phyloP scores from a whole-genome alignment of 192 early-diverging fungal species.

The Coemansia sp. region DNA sequence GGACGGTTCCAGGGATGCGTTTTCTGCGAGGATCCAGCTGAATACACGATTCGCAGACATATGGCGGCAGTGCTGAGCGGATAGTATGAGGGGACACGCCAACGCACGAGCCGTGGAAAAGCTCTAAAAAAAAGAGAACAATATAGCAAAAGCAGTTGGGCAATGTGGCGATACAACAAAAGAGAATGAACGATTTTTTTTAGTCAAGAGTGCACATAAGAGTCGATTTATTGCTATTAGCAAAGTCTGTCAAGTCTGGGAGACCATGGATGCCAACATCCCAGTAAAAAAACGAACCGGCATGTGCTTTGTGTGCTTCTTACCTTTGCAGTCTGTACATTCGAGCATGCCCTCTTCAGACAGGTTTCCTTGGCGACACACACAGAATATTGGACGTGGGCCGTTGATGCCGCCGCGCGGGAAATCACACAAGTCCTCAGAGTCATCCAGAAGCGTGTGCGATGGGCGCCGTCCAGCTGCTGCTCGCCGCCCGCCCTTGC shows the following conservation, averaged over 20 bases:
- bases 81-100: conserved; percentile 14
- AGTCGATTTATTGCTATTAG: no score
- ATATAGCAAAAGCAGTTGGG: no score
- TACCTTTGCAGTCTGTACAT: conserved; percentile 35
- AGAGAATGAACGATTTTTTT: not conserved
- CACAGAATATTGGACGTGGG: conserved; percentile 18
- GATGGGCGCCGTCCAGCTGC: not conserved
- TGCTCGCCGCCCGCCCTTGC: conserved; percentile 8
- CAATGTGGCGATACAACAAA: not conserved
- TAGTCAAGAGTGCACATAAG: not conserved
- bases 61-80: not conserved
- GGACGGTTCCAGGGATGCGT: conserved; percentile 30
- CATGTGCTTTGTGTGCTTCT: no score
- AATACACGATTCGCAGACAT: conserved; percentile 28
- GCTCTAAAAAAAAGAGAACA: conserved; percentile 13
- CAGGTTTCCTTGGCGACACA: conserved; percentile 14
- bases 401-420: conserved; percentile 12
- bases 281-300: no score
- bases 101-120: conserved; percentile 42
- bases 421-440: conserved; percentile 5
- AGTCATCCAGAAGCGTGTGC: not conserved
- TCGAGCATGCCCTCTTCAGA: conserved; percentile 24
- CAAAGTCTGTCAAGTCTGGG: no score
- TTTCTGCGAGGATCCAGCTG: conserved; percentile 17
- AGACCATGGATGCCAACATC: no score